Percentiles rank a stretch among this genome's conserved stretches.
Evolutionary conservation across 2,329 filamentous ascomycete genomes (phyloP).

Genomic region (Amauroascus niger): DNA sequence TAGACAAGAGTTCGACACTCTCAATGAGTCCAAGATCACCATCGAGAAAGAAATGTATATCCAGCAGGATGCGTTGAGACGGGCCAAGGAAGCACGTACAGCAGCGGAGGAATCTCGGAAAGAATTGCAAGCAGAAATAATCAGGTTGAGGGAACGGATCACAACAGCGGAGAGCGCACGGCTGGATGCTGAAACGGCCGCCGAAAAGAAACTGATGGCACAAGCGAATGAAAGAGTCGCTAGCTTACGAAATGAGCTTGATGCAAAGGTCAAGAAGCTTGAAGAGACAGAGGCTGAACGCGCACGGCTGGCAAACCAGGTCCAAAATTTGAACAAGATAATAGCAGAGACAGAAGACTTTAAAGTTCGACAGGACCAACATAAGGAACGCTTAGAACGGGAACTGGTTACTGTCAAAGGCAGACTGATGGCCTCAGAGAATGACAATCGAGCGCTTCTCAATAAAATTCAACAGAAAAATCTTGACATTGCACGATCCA

Average conservation of each 20-base stretch:
- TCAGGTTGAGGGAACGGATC: conserved; percentile 71
- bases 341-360: conserved; percentile 85
- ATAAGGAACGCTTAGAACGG: conserved; percentile 84
- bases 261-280: conserved; percentile 64
- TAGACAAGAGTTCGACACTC: conserved; percentile 70
- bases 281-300: conserved; percentile 73
- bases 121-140: conserved; percentile 76
- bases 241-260: conserved; percentile 67
- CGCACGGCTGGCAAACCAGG: conserved; percentile 62
- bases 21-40: conserved; percentile 91
- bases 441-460: conserved; percentile 87
- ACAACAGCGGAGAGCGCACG: conserved; percentile 77
- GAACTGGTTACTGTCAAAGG: conserved; percentile 88
- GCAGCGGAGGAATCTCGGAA: conserved; percentile 80
- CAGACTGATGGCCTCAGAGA: conserved; percentile 80
- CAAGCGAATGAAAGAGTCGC: conserved; percentile 72
- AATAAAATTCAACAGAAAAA: conserved; percentile 98
- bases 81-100: conserved; percentile 70
- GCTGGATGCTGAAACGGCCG: conserved; percentile 66
- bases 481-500: conserved; percentile 84
- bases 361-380: conserved; percentile 80
- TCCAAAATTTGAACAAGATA: conserved; percentile 76
- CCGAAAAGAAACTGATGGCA: conserved; percentile 67
- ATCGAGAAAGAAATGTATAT: conserved; percentile 97
- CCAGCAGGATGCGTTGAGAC: conserved; percentile 81